phyloP scores from a whole-genome alignment of 768 basidiomycete genomes.

The Hericium coralloides region DNA sequence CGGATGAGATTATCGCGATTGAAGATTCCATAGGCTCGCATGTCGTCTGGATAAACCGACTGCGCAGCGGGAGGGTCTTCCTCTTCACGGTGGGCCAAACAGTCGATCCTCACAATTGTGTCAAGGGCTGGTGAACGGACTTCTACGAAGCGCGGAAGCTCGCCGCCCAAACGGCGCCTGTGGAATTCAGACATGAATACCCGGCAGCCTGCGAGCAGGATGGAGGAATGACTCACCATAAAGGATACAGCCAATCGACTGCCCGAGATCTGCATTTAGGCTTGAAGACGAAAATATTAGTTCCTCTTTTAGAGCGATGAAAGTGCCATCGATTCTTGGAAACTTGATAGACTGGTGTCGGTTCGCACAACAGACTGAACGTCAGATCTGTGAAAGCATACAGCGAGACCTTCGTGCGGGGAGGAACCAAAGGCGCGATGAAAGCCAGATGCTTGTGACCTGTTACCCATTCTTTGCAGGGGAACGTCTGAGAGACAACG shows the following conservation, averaged over 20 bases:
- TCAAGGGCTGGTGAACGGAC: constrained; percentile 61
- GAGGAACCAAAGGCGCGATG: constrained; percentile 59
- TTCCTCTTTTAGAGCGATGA: constrained; percentile 47
- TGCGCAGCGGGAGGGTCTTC: constrained; percentile 28
- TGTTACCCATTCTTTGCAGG: constrained; percentile 56
- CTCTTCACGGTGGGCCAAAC: constrained; percentile 32
- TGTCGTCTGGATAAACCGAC: constrained; percentile 1
- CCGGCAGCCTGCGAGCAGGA: neutral
- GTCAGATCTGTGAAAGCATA: constrained; percentile 85
- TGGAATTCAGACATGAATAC: neutral
- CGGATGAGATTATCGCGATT: constrained; percentile 52
- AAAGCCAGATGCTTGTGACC: constrained; percentile 76
- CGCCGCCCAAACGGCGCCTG: constrained; percentile 68
- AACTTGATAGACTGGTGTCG: constrained; percentile 34
- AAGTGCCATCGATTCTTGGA: constrained; percentile 41
- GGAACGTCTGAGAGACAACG: constrained; percentile 36
- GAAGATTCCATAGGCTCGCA: constrained; percentile 35
- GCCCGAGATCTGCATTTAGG: constrained; percentile 67
- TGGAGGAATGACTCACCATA: constrained; percentile 45
- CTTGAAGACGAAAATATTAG: constrained; percentile 85
- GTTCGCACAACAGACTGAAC: constrained; percentile 66
- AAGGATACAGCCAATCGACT: constrained; percentile 83
- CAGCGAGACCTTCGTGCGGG: constrained; percentile 63
- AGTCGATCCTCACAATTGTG: constrained; percentile 58
- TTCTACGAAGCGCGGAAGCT: constrained; percentile 60